Evolutionary conservation across 1,284 basidiomycete genomes (phyloP), one percentile per base, ranked within the genome.

Genomic region (Tremellales sp.): DNA sequence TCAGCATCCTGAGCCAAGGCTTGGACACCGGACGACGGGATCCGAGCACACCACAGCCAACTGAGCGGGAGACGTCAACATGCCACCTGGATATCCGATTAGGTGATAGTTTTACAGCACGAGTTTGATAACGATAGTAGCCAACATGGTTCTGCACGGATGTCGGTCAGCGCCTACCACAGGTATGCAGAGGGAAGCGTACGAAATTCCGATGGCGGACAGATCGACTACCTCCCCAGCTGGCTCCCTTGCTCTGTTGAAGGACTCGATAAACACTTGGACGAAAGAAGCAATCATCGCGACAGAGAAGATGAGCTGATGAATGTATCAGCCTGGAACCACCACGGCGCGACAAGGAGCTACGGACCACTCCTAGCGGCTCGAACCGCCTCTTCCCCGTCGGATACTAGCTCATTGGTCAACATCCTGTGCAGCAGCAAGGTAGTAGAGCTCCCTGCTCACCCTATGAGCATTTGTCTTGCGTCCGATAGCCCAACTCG

Each of bases 231-330:
- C 56, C 13, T 61, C 50, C 2, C 56, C 54, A 9, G 61, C 50
- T 3, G 69, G 68, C 5, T 51, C 44, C 24, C 71, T 53, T 0
- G 76, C 63, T 25, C 75, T 57, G 45, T 73, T 65, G 26, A 73
- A 63, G 1, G 73, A 77, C 58, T 75, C 73, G 57, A 76, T 74
- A 50, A 75, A 76, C 22, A 76, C 75, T 55, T 75, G 73, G 3
- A 68, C 60, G 47, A 75, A 77, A 3, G 72, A 76, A 0, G 76
- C 71, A 40, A 79, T 78, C 78, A 79, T 79, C 29, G 76, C 72
- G n/a, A 80, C 77, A n/a, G 74, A 73, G 56, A 80, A 80, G 50
- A 79, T 65, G 47, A 74, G 65, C 68, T 70, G 45, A 4, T 5
- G 2, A 32, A 46, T 8, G 51, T 29, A 18, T 43, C 5, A 24